Evolutionary conservation across 2,329 filamentous ascomycete genomes (phyloP).

Genomic region (Thielaviopsis musarum): DNA sequence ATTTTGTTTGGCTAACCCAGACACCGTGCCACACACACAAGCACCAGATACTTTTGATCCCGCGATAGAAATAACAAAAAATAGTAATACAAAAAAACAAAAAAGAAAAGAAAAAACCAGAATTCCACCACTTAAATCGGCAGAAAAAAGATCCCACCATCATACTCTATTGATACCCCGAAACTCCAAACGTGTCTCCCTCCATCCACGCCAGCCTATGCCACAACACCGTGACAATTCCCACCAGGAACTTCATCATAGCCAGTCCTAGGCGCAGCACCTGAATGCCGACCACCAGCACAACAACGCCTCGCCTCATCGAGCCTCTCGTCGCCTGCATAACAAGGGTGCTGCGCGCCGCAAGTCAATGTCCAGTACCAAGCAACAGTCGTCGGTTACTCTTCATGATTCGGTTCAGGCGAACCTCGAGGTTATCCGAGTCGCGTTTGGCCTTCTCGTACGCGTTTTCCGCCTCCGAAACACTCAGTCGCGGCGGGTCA

Average conservation of each 20-base stretch:
- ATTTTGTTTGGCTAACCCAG: not conserved
- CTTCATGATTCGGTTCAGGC: constrained; percentile 39
- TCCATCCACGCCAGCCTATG: constrained; percentile 8
- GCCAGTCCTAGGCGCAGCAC: constrained; percentile 13
- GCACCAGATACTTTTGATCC: no score
- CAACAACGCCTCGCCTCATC: constrained; percentile 11
- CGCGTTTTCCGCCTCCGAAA: constrained; percentile 46
- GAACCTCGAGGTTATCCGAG: constrained; percentile 45
- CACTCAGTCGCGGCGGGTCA: constrained; percentile 37
- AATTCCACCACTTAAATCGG: not conserved
- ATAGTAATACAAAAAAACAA: not conserved
- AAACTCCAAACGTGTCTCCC: not conserved
- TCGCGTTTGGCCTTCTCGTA: constrained; percentile 37
- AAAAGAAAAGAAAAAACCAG: not conserved
- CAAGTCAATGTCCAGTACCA: constrained; percentile 16
- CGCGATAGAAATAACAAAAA: not conserved
- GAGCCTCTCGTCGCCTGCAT: constrained; percentile 10
- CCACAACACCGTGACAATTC: constrained; percentile 10
- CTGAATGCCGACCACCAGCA: constrained; percentile 13
- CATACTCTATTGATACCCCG: not conserved
- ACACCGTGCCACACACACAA: not conserved
- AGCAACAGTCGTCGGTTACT: constrained; percentile 39
- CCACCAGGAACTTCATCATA: constrained; percentile 13
- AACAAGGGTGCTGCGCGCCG: constrained; percentile 11
- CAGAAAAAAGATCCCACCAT: not conserved